Conservation (phyloP, 306 rosid genomes). For the Castanea sativa region DNA sequence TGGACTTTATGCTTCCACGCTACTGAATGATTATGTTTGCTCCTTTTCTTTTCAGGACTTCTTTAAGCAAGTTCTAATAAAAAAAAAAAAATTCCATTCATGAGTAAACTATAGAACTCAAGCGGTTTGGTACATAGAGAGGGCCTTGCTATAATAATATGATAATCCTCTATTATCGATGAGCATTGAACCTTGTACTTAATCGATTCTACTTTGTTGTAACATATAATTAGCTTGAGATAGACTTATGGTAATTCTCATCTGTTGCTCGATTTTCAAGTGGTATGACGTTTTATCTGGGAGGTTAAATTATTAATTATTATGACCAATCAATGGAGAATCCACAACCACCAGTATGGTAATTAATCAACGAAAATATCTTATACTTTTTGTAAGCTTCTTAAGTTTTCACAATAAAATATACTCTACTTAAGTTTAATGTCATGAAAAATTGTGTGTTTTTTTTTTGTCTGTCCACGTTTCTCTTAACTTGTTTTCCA, state of each 20-base stretch:
- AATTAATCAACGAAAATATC: too few species aligned
- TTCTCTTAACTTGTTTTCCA: slow-evolving; percentile 15
- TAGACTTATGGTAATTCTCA: slow-evolving; percentile 2
- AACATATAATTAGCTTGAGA: slow-evolving; percentile 15
- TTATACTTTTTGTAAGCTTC: too few species aligned
- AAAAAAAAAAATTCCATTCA: neutral
- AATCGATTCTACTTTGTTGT: neutral
- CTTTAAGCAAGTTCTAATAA: neutral
- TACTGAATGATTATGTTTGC: slow-evolving; percentile 37
- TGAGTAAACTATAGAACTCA: neutral
- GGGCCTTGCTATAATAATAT: neutral
- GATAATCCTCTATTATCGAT: neutral
- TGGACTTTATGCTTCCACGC: slow-evolving; percentile 42
- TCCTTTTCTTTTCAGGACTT: neutral
- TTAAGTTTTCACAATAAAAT: neutral
- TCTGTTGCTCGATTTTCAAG: slow-evolving; percentile 11
- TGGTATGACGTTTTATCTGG: neutral
- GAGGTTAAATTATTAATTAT: neutral
- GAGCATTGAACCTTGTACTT: slow-evolving; percentile 3
- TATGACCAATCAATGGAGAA: too few species aligned
- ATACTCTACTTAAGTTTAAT: neutral
- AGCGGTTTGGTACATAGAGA: neutral
- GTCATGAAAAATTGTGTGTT: too few species aligned
- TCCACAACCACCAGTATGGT: too few species aligned
- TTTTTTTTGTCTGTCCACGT: neutral